Percentiles rank a stretch among this genome's conserved stretches.
Conservation (phyloP, 2,329 filamentous ascomycete species). For the Colletotrichum chrysophilum region DNA sequence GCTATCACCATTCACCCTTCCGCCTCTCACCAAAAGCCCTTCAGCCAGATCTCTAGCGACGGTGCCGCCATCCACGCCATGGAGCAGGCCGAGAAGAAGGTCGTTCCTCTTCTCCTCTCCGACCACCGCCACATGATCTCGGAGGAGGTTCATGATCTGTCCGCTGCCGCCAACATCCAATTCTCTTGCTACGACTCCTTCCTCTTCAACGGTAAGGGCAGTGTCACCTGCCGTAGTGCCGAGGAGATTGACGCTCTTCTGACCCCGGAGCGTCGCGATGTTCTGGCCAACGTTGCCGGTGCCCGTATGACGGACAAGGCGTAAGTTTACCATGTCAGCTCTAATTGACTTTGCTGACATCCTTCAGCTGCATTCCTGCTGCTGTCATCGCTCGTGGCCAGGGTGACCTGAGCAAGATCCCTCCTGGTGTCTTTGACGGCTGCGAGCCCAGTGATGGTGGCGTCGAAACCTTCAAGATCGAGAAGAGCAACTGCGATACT, state of each 20-base stretch:
- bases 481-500: constrained; percentile 33
- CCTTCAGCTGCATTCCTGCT: constrained; percentile 39
- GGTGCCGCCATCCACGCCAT: constrained; percentile 41
- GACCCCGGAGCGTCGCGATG: constrained; percentile 32
- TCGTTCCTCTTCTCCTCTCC: constrained; percentile 54
- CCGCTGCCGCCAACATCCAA: constrained; percentile 49
- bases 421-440: constrained; percentile 45
- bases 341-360: not conserved
- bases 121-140: constrained; percentile 64
- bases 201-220: constrained; percentile 66
- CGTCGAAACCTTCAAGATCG: constrained; percentile 43
- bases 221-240: constrained; percentile 53
- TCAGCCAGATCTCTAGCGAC: constrained; percentile 50
- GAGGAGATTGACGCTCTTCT: constrained; percentile 46
- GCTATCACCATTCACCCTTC: constrained; percentile 55
- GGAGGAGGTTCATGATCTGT: constrained; percentile 47
- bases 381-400: constrained; percentile 41
- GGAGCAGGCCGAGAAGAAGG: constrained; percentile 49
- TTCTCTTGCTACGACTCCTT: constrained; percentile 64
- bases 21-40: constrained; percentile 44
- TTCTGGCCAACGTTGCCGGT: constrained; percentile 31
- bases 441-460: constrained; percentile 53
- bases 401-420: constrained; percentile 41
- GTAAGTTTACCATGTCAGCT: constrained; percentile 26
- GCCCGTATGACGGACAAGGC: constrained; percentile 44